Evolutionary conservation across 2,329 filamentous ascomycete genomes (phyloP).

Genomic region (Ophiosphaerella herpotricha): DNA sequence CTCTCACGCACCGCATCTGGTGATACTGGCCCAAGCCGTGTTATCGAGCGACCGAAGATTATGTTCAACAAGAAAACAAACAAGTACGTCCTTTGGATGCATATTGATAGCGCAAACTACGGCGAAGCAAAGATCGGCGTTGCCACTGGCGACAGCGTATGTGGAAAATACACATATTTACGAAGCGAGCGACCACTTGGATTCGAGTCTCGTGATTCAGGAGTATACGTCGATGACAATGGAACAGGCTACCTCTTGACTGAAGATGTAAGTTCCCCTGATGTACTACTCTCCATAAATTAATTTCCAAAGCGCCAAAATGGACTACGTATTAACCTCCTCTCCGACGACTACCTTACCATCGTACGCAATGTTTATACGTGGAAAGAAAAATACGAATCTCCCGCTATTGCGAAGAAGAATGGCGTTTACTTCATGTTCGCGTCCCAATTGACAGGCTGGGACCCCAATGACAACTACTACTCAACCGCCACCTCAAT

Average conservation of each 20-base stretch:
- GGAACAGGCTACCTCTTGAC: conserved; percentile 65
- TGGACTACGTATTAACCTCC: conserved; percentile 62
- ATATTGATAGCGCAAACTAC: conserved; percentile 67
- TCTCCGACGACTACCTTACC: conserved; percentile 62
- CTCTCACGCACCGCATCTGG: conserved; percentile 58
- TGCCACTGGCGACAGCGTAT: conserved; percentile 63
- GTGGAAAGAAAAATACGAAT: conserved; percentile 62
- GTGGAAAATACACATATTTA: conserved; percentile 63
- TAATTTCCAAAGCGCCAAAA: conserved; percentile 53
- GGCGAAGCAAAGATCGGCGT: conserved; percentile 68
- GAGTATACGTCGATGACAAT: conserved; percentile 66
- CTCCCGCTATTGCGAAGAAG: conserved; percentile 66
- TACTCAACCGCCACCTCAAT: conserved; percentile 64
- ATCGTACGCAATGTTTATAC: conserved; percentile 56
- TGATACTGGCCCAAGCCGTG: conserved; percentile 64
- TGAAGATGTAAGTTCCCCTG: conserved; percentile 58
- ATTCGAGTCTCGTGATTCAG: conserved; percentile 62
- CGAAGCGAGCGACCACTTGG: conserved; percentile 54
- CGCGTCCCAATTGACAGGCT: conserved; percentile 55
- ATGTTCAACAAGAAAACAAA: conserved; percentile 67
- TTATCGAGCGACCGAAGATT: conserved; percentile 71
- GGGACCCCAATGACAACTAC: conserved; percentile 68
- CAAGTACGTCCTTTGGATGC: conserved; percentile 72
- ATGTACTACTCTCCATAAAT: too few species aligned
- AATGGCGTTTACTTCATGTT: conserved; percentile 68